phyloP scores from a whole-genome alignment of 257 asterid genomes.

The Rhazya stricta region DNA sequence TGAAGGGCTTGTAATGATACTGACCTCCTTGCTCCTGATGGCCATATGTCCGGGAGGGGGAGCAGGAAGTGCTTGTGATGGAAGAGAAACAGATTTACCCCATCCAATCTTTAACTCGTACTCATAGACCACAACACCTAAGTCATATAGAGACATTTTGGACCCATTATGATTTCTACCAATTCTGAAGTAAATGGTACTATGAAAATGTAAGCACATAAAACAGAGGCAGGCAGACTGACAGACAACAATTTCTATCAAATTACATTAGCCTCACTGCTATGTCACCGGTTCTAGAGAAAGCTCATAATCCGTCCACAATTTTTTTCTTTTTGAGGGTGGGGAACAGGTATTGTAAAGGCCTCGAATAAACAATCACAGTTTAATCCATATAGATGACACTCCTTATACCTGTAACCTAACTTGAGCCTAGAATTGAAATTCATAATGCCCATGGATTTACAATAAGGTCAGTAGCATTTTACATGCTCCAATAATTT shows the following conservation, averaged over 20 bases:
- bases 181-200: not conserved
- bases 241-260: not conserved
- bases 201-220: too few relatives aligned
- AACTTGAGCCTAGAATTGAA: not conserved
- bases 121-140: slow-evolving; percentile 94
- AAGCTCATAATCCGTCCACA: not conserved
- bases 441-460: not conserved
- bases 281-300: not conserved
- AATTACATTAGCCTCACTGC: not conserved
- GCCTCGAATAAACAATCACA: not conserved
- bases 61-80: slow-evolving; percentile 98
- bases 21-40: slow-evolving; percentile 92
- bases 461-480: not conserved
- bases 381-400: not conserved
- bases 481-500: not conserved
- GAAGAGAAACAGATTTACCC: slow-evolving; percentile 97
- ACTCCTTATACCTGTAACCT: not conserved
- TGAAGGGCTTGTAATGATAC: slow-evolving; percentile 6
- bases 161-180: not conserved
- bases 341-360: not conserved
- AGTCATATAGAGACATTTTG: slow-evolving; percentile 16
- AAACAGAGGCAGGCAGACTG: not conserved
- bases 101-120: slow-evolving; percentile 93
- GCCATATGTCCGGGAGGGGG: slow-evolving; percentile 99
- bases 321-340: too few relatives aligned